These are phyloP conservation scores for Salicornia ramosissima DNA, from an alignment of 148 eudicot species.

Conservation along the genomic window DNA sequence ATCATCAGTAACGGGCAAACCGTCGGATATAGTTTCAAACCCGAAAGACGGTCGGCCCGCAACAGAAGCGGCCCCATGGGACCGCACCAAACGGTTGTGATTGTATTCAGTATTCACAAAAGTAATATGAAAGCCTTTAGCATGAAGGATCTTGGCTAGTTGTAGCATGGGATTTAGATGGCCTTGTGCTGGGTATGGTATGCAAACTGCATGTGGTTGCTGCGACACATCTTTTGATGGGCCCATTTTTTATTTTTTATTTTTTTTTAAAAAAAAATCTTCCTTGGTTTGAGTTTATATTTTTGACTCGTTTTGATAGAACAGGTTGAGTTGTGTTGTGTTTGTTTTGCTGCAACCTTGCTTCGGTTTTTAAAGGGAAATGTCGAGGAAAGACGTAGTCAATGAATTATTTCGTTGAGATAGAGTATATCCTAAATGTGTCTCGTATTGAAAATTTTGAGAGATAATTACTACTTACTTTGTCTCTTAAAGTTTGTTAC, in stretches of 20 bases:
- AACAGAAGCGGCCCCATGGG: conserved; percentile 14
- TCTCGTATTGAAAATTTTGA: too few species aligned
- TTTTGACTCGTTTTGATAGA: too few species aligned
- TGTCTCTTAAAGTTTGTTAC: too few species aligned
- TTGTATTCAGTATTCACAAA: conserved; percentile 35
- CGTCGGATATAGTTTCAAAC: conserved; percentile 30
- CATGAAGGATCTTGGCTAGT: conserved; percentile 26
- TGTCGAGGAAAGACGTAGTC: too few species aligned
- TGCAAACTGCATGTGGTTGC: conserved; percentile 22
- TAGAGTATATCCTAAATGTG: too few species aligned
- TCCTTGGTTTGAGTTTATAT: too few species aligned
- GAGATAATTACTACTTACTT: too few species aligned
- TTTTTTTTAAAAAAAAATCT: not conserved
- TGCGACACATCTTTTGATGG: not conserved
- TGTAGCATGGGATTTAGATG: conserved; percentile 25
- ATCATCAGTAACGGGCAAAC: conserved; percentile 27
- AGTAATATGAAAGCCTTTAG: conserved; percentile 36
- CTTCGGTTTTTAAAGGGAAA: too few species aligned
- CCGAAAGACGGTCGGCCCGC: conserved; percentile 24
- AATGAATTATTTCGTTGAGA: too few species aligned
- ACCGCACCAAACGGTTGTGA: conserved; percentile 21
- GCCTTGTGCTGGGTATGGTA: conserved; percentile 31
- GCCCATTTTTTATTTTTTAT: conserved; percentile 4
- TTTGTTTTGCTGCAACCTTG: too few species aligned
- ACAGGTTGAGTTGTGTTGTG: not conserved